These are phyloP conservation scores for Eucalyptus rudis DNA, from an alignment of 345 rosid genomes.

Conservation along the genomic window DNA sequence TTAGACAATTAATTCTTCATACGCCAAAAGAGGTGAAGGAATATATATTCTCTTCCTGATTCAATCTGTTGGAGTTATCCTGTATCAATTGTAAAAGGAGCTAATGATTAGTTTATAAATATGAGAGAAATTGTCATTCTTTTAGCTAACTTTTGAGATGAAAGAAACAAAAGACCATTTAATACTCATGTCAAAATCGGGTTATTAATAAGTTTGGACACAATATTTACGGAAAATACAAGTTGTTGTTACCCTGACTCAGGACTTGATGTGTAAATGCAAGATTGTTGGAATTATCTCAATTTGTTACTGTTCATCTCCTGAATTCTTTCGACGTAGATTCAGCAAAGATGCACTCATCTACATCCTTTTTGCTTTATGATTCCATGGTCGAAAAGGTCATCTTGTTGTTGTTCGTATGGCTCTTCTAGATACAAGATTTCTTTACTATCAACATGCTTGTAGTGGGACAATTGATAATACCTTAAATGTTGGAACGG, in stretches of 20 bases:
- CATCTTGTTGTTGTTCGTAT: not conserved
- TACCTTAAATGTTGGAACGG: not conserved
- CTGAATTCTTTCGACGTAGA: not conserved
- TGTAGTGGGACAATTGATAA: not conserved
- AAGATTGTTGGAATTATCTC: not conserved
- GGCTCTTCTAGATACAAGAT: not conserved
- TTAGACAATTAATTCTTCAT: not conserved
- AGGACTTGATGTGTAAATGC: not conserved
- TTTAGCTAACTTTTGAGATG: too few species aligned
- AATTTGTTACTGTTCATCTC: not conserved
- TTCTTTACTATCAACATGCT: not conserved
- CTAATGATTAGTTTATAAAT: too few species aligned
- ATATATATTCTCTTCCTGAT: not conserved
- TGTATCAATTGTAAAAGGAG: not conserved
- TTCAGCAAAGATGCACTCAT: not conserved
- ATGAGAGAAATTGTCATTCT: too few species aligned
- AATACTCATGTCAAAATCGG: not conserved
- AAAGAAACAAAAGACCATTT: not conserved
- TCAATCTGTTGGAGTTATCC: not conserved
- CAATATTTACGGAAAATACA: too few species aligned
- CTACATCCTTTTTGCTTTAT: not conserved
- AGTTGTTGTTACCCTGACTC: too few species aligned
- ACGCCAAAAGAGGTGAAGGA: not conserved
- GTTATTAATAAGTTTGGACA: not conserved
- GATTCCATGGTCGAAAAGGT: not conserved